A percentile compares a stretch with the other conserved stretches of the same genome.
phyloP scores from a whole-genome alignment of 306 rosid genomes.

The Cyclanthera cordifolia region DNA sequence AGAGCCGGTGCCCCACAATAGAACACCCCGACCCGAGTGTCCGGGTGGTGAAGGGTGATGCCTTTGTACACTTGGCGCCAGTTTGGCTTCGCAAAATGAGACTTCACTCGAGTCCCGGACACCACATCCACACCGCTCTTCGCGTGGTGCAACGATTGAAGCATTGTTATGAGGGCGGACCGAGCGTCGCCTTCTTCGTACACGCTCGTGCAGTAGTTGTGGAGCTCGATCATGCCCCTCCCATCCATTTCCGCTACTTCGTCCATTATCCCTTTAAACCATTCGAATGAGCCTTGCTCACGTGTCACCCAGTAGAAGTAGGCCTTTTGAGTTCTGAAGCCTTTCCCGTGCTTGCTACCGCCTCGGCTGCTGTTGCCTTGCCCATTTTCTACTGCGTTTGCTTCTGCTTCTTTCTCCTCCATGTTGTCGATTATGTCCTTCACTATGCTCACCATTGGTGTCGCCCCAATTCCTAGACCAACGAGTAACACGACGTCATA shows the following conservation, averaged over 20 bases:
- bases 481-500: slow-evolving; percentile 47
- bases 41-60: slow-evolving; percentile 39
- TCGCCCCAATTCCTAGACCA: slow-evolving; percentile 54
- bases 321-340: slow-evolving; percentile 31
- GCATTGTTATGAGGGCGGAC: slow-evolving; percentile 49
- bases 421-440: slow-evolving; percentile 45
- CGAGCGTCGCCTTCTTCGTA: slow-evolving; percentile 56
- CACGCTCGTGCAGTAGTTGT: slow-evolving; percentile 53
- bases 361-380: not conserved
- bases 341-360: slow-evolving; percentile 15
- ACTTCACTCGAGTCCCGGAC: slow-evolving; percentile 41
- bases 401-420: slow-evolving; percentile 15
- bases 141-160: slow-evolving; percentile 44
- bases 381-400: slow-evolving; percentile 17
- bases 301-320: slow-evolving; percentile 50
- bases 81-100: slow-evolving; percentile 47
- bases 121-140: slow-evolving; percentile 48
- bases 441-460: slow-evolving; percentile 53
- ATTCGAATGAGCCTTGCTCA: slow-evolving; percentile 44
- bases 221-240: slow-evolving; percentile 32
- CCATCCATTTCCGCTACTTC: slow-evolving; percentile 50
- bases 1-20: slow-evolving; percentile 46
- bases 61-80: slow-evolving; percentile 45
- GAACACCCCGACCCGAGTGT: slow-evolving; percentile 35
- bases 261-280: slow-evolving; percentile 49